Conservation (phyloP, 108 stramenopile species). For the Skeletonema costatum region DNA sequence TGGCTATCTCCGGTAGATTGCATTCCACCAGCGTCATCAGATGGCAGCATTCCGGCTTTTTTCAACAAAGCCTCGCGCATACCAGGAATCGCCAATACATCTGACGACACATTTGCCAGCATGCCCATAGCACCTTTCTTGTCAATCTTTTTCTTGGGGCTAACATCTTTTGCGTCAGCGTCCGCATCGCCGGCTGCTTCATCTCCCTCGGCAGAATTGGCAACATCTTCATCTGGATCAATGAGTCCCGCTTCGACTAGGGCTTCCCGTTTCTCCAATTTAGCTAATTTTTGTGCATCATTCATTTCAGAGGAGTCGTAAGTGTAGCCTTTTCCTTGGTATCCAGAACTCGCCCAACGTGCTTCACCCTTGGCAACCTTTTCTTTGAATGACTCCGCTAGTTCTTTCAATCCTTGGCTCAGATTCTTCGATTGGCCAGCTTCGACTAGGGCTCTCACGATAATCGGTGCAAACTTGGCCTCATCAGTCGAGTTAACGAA, state of each 20-base stretch:
- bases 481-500: conserved; percentile 93
- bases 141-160: conserved; percentile 22
- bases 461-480: conserved; percentile 93
- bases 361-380: conserved; percentile 96
- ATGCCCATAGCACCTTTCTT: conserved; percentile 53
- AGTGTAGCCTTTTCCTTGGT: conserved; percentile 95
- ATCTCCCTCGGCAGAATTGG: conserved; percentile 29
- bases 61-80: conserved; percentile 86
- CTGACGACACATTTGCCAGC: conserved; percentile 75
- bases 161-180: neutral
- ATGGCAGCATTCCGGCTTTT: conserved; percentile 68
- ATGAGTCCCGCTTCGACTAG: conserved; percentile 88
- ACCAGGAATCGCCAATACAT: conserved; percentile 82
- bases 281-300: conserved; percentile 89
- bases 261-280: conserved; percentile 89
- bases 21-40: conserved; percentile 37
- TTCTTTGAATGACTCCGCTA: conserved; percentile 91
- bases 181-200: conserved; percentile 35
- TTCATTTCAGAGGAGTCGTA: conserved; percentile 95
- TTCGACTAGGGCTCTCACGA: conserved; percentile 91
- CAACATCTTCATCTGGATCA: conserved; percentile 85
- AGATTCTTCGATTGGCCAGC: conserved; percentile 91
- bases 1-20: conserved; percentile 62
- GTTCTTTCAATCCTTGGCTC: conserved; percentile 74
- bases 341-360: conserved; percentile 91